Evolutionary conservation across 2,329 filamentous ascomycete species (phyloP).

Genomic region (Cordyceps pruinosa): DNA sequence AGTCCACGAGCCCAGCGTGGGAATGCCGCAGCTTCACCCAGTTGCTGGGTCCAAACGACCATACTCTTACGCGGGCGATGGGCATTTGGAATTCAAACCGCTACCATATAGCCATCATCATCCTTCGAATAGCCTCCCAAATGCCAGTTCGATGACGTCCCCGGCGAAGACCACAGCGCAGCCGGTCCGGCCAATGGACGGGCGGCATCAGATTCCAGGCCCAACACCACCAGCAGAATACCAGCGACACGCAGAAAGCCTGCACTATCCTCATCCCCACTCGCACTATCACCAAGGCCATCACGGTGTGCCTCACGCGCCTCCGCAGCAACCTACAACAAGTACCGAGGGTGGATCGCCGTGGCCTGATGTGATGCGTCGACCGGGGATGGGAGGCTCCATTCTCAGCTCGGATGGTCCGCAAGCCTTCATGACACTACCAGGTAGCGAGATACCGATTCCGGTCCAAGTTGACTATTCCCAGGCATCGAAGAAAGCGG

Average conservation of each 20-base stretch:
- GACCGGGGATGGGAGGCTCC: constrained; percentile 21
- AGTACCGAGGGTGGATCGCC: constrained; percentile 19
- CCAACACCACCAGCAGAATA: background rate
- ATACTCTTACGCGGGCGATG: constrained; percentile 14
- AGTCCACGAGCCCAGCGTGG: constrained; percentile 20
- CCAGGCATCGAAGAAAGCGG: constrained; percentile 72
- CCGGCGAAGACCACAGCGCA: background rate
- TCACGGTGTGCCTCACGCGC: constrained; percentile 16
- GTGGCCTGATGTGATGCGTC: constrained; percentile 29
- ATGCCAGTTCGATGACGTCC: background rate
- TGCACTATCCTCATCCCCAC: constrained; percentile 12
- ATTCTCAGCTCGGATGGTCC: constrained; percentile 27
- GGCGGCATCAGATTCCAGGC: background rate
- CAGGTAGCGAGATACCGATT: constrained; percentile 35
- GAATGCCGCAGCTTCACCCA: constrained; percentile 17
- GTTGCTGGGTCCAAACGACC: constrained; percentile 27
- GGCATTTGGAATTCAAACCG: background rate
- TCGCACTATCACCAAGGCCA: constrained; percentile 12
- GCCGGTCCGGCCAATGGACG: constrained; percentile 4
- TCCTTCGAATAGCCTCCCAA: constrained; percentile 7
- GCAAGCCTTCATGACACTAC: constrained; percentile 33
- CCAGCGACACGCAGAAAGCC: background rate
- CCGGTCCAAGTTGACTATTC: constrained; percentile 69
- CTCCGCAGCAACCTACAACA: constrained; percentile 17
- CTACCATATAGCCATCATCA: constrained; percentile 1